Evolutionary conservation across 768 basidiomycete species (phyloP).

Genomic region (Melanogaster broomeanus): DNA sequence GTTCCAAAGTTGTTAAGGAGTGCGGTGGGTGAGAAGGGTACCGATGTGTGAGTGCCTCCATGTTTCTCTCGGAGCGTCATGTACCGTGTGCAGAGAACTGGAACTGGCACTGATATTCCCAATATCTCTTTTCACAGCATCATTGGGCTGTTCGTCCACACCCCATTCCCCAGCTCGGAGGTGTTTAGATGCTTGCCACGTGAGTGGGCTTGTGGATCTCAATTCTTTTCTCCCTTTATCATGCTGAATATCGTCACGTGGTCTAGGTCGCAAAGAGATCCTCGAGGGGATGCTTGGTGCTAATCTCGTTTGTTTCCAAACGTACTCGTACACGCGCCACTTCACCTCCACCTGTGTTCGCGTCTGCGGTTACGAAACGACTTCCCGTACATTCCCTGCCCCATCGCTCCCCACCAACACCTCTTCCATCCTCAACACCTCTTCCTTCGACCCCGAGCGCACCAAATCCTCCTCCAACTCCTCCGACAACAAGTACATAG

Average conservation of each 20-base stretch:
- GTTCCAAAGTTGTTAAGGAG: conserved; percentile 84
- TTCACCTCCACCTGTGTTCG: conserved; percentile 94
- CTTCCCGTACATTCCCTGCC: conserved; percentile 24
- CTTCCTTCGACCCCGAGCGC: conserved; percentile 8
- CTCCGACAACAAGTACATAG: conserved; percentile 26
- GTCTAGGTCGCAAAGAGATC: conserved; percentile 82
- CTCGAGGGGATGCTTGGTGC: conserved; percentile 98
- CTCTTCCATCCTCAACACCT: conserved; percentile 6
- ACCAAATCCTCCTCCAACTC: background rate
- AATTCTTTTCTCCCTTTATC: background rate
- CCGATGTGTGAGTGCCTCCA: conserved; percentile 21
- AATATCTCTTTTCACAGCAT: conserved; percentile 32
- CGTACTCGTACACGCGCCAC: conserved; percentile 93
- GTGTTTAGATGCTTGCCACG: conserved; percentile 93
- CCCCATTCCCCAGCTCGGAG: conserved; percentile 96
- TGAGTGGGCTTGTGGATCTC: conserved; percentile 37
- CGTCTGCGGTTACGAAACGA: conserved; percentile 93
- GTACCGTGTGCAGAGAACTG: too few species aligned
- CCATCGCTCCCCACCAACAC: background rate
- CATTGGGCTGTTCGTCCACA: conserved; percentile 94
- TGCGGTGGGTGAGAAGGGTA: conserved; percentile 42
- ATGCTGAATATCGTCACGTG: conserved; percentile 1
- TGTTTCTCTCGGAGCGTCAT: background rate
- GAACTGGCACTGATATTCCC: background rate
- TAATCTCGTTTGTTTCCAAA: conserved; percentile 96